A percentile compares a stretch with the other conserved stretches of the same genome.
These are phyloP conservation scores for Ajuga chamaepitys DNA, from an alignment of 257 asterid genomes.

Conservation along the genomic window DNA sequence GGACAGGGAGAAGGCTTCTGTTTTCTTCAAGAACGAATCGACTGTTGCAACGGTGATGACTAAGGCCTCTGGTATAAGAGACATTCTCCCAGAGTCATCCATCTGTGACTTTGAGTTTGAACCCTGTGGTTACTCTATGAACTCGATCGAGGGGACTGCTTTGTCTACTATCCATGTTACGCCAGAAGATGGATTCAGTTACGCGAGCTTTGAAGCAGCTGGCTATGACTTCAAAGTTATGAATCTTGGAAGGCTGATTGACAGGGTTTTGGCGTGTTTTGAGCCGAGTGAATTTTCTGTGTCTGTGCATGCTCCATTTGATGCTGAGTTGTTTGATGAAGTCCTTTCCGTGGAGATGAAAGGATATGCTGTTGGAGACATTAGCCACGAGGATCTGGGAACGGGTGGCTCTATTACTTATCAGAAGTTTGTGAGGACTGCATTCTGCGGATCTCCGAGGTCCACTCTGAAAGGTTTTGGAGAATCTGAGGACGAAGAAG, in stretches of 20 bases:
- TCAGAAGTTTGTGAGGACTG: constrained; percentile 51
- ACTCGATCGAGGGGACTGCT: constrained; percentile 65
- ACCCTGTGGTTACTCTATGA: constrained; percentile 90
- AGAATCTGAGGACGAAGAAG: constrained; percentile 53
- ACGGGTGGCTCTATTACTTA: constrained; percentile 51
- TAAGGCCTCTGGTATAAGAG: constrained; percentile 48
- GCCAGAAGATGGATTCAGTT: constrained; percentile 84
- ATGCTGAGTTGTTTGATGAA: constrained; percentile 30
- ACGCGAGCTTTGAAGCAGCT: constrained; percentile 81
- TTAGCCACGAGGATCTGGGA: constrained; percentile 50
- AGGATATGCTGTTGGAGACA: constrained; percentile 37
- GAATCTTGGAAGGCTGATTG: constrained; percentile 37
- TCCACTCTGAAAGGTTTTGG: constrained; percentile 64
- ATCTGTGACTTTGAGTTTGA: constrained; percentile 80
- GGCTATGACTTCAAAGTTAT: constrained; percentile 49
- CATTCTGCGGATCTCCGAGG: constrained; percentile 58
- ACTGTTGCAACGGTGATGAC: constrained; percentile 57
- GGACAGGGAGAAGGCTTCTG: constrained; percentile 61
- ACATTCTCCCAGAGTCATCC: constrained; percentile 58
- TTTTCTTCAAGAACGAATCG: constrained; percentile 48
- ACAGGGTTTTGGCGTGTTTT: constrained; percentile 64
- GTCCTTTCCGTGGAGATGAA: constrained; percentile 28
- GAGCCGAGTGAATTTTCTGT: constrained; percentile 55
- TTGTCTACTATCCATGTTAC: constrained; percentile 74
- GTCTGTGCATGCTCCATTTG: constrained; percentile 43